A percentile compares a stretch with the other conserved stretches of the same genome.
These are phyloP conservation scores for Tympanopsis confertula DNA, from an alignment of 2,329 filamentous ascomycete species.

Conservation along the genomic window DNA sequence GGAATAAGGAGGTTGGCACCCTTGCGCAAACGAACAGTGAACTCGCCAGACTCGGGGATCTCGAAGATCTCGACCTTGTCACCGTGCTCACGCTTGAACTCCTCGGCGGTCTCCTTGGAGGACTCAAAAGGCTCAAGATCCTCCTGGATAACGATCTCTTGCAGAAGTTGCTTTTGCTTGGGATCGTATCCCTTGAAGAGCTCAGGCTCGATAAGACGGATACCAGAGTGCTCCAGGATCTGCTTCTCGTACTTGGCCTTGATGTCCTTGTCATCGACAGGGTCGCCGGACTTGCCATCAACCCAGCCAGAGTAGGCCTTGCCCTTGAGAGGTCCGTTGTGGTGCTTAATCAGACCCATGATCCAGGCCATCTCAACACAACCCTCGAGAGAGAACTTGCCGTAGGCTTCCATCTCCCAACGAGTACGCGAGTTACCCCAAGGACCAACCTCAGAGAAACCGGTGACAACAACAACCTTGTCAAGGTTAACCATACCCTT, in stretches of 20 bases:
- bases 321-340: constrained; percentile 54
- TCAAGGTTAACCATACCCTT: constrained; percentile 24
- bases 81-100: constrained; percentile 16
- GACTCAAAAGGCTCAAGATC: constrained; percentile 20
- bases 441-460: constrained; percentile 31
- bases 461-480: constrained; percentile 22
- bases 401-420: constrained; percentile 63
- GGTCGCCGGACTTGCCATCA: constrained; percentile 11
- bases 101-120: constrained; percentile 14
- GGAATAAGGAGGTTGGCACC: constrained; percentile 19
- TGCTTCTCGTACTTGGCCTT: constrained; percentile 14
- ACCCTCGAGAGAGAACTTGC: constrained; percentile 58
- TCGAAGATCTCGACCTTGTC: constrained; percentile 14
- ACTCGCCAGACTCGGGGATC: constrained; percentile 8
- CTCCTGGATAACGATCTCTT: constrained; percentile 18
- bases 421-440: constrained; percentile 62
- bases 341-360: constrained; percentile 62
- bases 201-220: constrained; percentile 16
- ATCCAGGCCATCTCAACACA: constrained; percentile 66
- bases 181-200: constrained; percentile 11
- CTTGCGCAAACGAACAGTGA: constrained; percentile 11
- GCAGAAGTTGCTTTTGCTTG: constrained; percentile 13
- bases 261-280: constrained; percentile 16
- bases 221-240: constrained; percentile 18
- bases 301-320: constrained; percentile 53